Evolutionary conservation across 148 eudicot species (phyloP).

Genomic region (Chenopodium suecicum): DNA sequence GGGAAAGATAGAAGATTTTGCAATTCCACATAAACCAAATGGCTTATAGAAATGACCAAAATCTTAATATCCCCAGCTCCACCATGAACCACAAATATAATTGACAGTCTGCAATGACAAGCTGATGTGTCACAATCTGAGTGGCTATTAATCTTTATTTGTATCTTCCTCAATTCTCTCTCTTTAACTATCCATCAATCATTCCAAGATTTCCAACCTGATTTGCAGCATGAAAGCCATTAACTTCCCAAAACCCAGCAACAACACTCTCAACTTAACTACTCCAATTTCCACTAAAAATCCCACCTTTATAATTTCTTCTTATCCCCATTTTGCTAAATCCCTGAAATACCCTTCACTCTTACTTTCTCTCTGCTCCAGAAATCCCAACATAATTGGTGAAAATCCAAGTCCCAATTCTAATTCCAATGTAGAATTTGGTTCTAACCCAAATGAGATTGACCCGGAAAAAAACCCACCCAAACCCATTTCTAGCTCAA

Average conservation of each 20-base stretch:
- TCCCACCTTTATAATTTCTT: conserved; percentile 18
- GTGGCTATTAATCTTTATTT: conserved; percentile 18
- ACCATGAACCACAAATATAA: conserved; percentile 15
- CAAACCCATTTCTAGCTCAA: conserved; percentile 24
- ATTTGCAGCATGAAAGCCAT: conserved; percentile 20
- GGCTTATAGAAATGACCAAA: no score
- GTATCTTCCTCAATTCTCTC: background rate
- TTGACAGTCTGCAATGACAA: background rate
- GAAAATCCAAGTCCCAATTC: conserved; percentile 24
- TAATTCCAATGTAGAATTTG: background rate
- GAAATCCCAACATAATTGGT: conserved; percentile 41
- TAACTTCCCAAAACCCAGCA: conserved; percentile 18
- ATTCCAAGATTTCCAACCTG: no score
- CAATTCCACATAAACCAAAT: no score
- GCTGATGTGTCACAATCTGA: conserved; percentile 26
- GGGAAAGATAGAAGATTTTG: no score
- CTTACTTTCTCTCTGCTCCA: conserved; percentile 45
- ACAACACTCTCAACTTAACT: background rate
- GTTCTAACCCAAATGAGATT: conserved; percentile 5
- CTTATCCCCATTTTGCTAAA: conserved; percentile 10
- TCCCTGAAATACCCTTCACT: conserved; percentile 23
- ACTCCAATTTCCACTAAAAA: conserved; percentile 19
- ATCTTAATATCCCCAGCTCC: background rate
- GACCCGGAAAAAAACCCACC: conserved; percentile 15
- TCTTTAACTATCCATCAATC: background rate